Evolutionary conservation across 2,329 filamentous ascomycete species (phyloP), one percentile per base, ranked within the genome.

Genomic region (Penicillium decumbens): DNA sequence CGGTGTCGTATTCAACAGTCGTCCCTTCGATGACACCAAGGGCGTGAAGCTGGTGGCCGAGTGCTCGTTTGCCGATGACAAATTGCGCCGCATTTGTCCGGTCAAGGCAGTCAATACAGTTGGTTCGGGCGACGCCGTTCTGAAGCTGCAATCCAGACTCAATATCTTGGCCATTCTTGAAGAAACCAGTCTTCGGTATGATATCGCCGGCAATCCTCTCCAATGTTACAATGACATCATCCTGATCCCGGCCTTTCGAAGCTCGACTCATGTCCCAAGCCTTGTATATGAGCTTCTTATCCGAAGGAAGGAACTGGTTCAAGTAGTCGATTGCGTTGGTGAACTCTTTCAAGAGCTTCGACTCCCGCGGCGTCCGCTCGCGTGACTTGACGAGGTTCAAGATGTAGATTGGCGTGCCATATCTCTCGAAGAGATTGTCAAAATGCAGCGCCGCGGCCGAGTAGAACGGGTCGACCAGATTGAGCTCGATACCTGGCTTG

Each of bases 201-300:
- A 97, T 89, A 24, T 90, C 86, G 64, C 95, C 89, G 1, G 90
- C 91, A 58, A 97, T 95, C 46, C 80, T 78, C 68, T 98, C 93
- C 3, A 98, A 79, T 1, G 88, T 95, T 23, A 86, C 86, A 59
- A 98, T 97, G 2, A 98, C 93, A 72, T 37, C 33, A 12, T 98
- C 91, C 62, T 95, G 88, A 49, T 93, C 91, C 30, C 88, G 85
- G 60, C 85, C 85, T 72, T 98, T 98, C 15, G 92, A 89, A 4
- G 93, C 92, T 50, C 93, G 81, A 54, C 91, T 95, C 93, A 98
- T 98, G 66, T 98, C 93, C 83, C 93, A 98, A 3, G 92, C 90
- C 61, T 93, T 89, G 68, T 98, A 92, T 8, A 92, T 82, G 44
- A 98, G 95, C 65, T 89, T 89, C 64, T 91, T 89, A 48, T 84